Percentiles rank a stretch among this genome's conserved stretches.
phyloP scores from a whole-genome alignment of 805 yeast genomes.

The Grigorovia transvaalensis region DNA sequence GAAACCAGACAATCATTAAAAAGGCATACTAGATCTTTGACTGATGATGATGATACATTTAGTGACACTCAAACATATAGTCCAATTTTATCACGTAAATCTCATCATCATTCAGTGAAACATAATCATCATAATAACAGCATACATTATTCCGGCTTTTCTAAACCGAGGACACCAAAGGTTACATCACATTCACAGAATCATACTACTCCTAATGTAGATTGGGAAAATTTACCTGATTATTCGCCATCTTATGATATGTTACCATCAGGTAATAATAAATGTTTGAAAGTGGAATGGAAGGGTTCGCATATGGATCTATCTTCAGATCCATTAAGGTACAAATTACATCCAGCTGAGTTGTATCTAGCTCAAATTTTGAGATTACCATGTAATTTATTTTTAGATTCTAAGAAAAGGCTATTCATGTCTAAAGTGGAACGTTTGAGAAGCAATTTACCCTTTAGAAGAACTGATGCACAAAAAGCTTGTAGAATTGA shows the following conservation, averaged over 20 bases:
- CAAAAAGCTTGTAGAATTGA: conserved; percentile 95
- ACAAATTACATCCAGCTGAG: conserved; percentile 82
- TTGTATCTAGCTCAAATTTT: conserved; percentile 70
- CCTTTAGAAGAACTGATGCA: conserved; percentile 91
- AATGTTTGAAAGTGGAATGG: conserved; percentile 85
- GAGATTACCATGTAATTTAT: conserved; percentile 76
- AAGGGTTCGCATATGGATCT: conserved; percentile 95
- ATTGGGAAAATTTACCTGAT: conserved; percentile 65
- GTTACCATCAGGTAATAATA: conserved; percentile 46
- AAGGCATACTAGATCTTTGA: neutral
- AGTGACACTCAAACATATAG: conserved; percentile 3
- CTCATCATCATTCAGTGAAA: neutral
- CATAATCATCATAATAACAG: neutral
- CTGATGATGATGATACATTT: neutral
- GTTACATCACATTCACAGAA: neutral
- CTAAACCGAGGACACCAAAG: conserved; percentile 13
- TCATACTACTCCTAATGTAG: conserved; percentile 29
- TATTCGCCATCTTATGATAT: conserved; percentile 58
- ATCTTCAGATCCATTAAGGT: conserved; percentile 57
- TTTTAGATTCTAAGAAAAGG: conserved; percentile 68
- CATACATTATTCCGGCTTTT: neutral
- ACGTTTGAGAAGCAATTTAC: conserved; percentile 52
- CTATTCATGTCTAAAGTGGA: conserved; percentile 80
- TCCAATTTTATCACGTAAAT: conserved; percentile 1
- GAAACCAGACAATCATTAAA: neutral